Conservation (phyloP, 2,329 filamentous ascomycete genomes). For the Hymenoscyphus repandus region DNA sequence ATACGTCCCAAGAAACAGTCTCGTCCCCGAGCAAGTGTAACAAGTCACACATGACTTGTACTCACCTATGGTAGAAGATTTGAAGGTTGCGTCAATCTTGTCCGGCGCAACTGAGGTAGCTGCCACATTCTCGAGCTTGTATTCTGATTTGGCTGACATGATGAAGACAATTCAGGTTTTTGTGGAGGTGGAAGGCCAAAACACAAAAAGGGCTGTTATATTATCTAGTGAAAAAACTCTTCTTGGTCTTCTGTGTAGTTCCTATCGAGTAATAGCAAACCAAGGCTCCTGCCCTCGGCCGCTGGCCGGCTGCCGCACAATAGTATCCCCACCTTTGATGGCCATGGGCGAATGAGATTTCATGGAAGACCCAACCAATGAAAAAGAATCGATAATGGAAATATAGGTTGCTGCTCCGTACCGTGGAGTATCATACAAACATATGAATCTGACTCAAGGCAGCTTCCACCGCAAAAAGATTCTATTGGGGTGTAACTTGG, state of each 20-base stretch:
- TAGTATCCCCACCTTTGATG: constrained; percentile 17
- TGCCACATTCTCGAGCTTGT: constrained; percentile 51
- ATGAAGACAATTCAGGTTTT: constrained; percentile 2
- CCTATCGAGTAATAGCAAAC: constrained; percentile 24
- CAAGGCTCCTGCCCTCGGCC: constrained; percentile 14
- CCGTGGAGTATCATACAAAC: no score
- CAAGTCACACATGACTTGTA: constrained; percentile 9
- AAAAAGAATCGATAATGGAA: background rate
- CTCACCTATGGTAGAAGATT: constrained; percentile 57
- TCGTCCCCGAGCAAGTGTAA: no score
- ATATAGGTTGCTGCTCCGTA: no score
- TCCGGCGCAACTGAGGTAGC: constrained; percentile 44
- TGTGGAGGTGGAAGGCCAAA: background rate
- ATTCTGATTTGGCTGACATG: constrained; percentile 39
- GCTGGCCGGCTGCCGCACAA: constrained; percentile 4
- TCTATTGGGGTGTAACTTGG: no score
- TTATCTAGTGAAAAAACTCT: no score
- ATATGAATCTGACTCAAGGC: no score
- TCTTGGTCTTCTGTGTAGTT: constrained; percentile 13
- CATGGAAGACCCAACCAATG: background rate
- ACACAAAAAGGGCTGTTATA: no score
- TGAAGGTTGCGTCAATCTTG: constrained; percentile 57
- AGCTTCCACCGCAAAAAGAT: no score
- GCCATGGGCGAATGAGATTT: background rate
- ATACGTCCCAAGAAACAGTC: no score